Conservation (phyloP, 805 yeast genomes). For the Ogataea corticis region DNA sequence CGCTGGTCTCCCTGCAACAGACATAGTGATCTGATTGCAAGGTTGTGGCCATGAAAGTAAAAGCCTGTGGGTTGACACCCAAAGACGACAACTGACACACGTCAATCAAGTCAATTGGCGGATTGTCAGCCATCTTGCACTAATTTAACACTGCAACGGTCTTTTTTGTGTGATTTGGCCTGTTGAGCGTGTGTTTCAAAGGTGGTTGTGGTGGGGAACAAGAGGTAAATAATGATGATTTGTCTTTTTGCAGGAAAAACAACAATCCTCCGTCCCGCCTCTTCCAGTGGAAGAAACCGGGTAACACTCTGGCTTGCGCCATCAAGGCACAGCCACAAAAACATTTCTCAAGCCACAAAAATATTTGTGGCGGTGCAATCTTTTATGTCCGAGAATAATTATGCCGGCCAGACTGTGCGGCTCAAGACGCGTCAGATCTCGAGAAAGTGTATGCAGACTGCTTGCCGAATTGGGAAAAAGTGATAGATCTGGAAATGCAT, state of each 20-base stretch:
- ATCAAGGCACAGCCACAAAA: not conserved
- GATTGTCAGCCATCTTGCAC: constrained; percentile 47
- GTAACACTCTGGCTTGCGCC: not conserved
- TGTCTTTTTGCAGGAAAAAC: constrained; percentile 18
- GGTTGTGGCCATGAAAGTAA: constrained; percentile 92
- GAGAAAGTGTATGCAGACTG: not conserved
- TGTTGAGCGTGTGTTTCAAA: not conserved
- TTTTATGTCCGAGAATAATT: no score
- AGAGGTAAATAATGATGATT: constrained; percentile 12
- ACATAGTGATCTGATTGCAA: constrained; percentile 90
- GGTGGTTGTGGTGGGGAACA: not conserved
- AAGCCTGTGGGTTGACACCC: constrained; percentile 81
- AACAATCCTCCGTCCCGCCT: constrained; percentile 2
- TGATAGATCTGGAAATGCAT: constrained; percentile 1
- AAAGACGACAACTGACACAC: constrained; percentile 82
- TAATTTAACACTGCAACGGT: not conserved
- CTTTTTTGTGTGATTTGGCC: not conserved
- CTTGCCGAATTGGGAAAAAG: not conserved
- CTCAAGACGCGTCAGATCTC: not conserved
- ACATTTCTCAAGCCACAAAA: no score
- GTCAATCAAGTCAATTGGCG: constrained; percentile 97
- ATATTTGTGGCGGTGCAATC: no score
- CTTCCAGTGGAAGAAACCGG: constrained; percentile 1
- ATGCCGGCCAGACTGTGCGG: no score
- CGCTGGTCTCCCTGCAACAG: constrained; percentile 67